Conservation (phyloP, 345 rosid species). For the Erysimum cheiranthoides region DNA sequence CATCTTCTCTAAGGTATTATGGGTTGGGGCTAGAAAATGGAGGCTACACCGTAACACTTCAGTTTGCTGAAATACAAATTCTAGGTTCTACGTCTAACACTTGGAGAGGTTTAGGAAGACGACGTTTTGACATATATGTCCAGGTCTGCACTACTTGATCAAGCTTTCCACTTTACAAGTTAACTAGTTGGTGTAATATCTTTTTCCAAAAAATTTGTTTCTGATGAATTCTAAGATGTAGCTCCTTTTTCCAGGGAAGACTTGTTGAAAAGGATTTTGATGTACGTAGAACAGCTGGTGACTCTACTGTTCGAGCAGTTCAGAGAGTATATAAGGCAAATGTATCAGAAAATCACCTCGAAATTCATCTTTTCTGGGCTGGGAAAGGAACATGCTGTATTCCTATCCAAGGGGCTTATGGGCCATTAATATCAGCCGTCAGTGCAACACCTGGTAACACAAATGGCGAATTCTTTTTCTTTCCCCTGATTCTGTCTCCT, state of each 20-base stretch:
- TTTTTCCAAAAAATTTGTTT: background rate
- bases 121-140: constrained; percentile 53
- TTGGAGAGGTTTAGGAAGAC: constrained; percentile 55
- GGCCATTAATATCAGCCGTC: constrained; percentile 54
- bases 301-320: constrained; percentile 46
- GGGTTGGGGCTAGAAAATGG: constrained; percentile 48
- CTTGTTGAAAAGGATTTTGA: constrained; percentile 57
- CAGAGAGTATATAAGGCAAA: constrained; percentile 20
- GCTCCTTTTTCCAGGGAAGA: constrained; percentile 35
- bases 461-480: background rate
- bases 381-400: constrained; percentile 49
- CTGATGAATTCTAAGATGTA: constrained; percentile 21
- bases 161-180: constrained; percentile 2
- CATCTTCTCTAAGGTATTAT: constrained; percentile 44
- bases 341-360: constrained; percentile 38
- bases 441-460: constrained; percentile 60
- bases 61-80: constrained; percentile 56
- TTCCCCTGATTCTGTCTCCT: background rate
- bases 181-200: background rate
- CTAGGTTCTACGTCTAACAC: constrained; percentile 37
- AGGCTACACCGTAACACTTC: constrained; percentile 46
- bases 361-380: constrained; percentile 46
- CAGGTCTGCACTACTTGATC: constrained; percentile 44
- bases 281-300: constrained; percentile 49
- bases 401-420: constrained; percentile 44